Conservation (phyloP, 805 yeast species). For the Diddensiella transvaalensis region DNA sequence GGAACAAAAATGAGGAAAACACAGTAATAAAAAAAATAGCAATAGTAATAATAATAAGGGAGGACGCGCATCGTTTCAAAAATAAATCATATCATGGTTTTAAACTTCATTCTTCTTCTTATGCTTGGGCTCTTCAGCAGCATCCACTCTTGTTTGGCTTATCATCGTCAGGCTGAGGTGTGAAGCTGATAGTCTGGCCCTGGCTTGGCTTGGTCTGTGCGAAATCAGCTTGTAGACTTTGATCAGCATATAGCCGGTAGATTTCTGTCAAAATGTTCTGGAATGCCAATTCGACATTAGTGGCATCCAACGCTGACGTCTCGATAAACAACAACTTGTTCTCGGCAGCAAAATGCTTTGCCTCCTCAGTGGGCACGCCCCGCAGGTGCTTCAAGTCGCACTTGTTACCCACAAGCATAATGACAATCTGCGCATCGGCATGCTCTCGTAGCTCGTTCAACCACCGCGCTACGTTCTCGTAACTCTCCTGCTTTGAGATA, state of each 20-base stretch:
- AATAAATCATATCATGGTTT: neutral
- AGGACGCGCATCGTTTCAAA: too few relatives aligned
- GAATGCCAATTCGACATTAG: constrained; percentile 92
- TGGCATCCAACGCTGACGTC: constrained; percentile 85
- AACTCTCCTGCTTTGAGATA: constrained; percentile 88
- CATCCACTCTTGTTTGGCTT: constrained; percentile 35
- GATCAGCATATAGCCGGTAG: constrained; percentile 94
- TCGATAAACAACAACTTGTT: constrained; percentile 90
- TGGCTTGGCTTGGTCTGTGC: constrained; percentile 59
- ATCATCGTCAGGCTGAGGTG: constrained; percentile 88
- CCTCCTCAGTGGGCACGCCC: constrained; percentile 97
- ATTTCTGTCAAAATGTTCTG: constrained; percentile 89
- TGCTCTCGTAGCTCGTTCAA: constrained; percentile 92
- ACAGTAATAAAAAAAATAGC: constrained; percentile 1
- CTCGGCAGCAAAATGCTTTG: constrained; percentile 87
- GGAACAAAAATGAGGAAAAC: neutral
- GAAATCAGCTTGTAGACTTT: constrained; percentile 78
- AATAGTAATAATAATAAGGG: neutral
- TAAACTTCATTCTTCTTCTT: neutral
- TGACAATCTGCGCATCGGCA: constrained; percentile 94
- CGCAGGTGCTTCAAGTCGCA: constrained; percentile 91
- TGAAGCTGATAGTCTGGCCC: constrained; percentile 88
- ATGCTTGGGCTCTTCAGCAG: constrained; percentile 17
- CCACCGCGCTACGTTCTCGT: constrained; percentile 87
- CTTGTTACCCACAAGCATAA: constrained; percentile 95